phyloP scores from a whole-genome alignment of 2,329 filamentous ascomycete species.

The Aspergillus pseudotamarii region DNA sequence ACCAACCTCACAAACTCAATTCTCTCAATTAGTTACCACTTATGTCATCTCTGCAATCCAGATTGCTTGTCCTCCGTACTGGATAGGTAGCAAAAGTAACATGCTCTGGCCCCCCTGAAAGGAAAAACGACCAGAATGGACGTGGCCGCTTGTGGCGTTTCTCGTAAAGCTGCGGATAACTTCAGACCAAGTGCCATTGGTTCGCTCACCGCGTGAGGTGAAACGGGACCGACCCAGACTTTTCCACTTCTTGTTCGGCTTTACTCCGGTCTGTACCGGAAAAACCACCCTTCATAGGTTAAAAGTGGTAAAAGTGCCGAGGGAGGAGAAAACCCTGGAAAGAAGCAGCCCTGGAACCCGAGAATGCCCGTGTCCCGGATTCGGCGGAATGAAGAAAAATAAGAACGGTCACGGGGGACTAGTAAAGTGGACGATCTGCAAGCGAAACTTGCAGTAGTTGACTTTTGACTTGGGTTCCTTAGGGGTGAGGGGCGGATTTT shows the following conservation, averaged over 20 bases:
- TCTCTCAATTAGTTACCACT: background rate
- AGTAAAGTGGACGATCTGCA: slow-evolving; percentile 21
- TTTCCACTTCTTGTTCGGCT: slow-evolving; percentile 13
- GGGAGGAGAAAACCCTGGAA: slow-evolving; percentile 7
- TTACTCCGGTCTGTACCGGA: slow-evolving; percentile 23
- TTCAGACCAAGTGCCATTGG: background rate
- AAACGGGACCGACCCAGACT: slow-evolving; percentile 27
- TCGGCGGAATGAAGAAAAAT: slow-evolving; percentile 16
- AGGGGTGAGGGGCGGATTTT: background rate
- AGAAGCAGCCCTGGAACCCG: slow-evolving; percentile 5
- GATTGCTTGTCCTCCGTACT: background rate
- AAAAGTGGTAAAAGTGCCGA: slow-evolving; percentile 21
- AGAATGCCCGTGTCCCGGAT: slow-evolving; percentile 16
- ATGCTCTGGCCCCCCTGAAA: background rate
- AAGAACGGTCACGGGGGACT: background rate
- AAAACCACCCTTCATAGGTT: background rate
- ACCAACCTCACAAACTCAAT: background rate
- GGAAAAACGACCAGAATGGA: background rate
- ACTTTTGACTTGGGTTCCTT: background rate
- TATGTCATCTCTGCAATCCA: background rate
- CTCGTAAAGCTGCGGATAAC: background rate
- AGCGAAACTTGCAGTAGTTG: slow-evolving; percentile 15
- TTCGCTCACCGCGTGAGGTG: background rate
- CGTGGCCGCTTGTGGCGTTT: background rate
- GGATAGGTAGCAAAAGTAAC: no score